Evolutionary conservation across 345 rosid species (phyloP), one percentile per base, ranked within the genome.

Genomic region (Reutealis trisperma): DNA sequence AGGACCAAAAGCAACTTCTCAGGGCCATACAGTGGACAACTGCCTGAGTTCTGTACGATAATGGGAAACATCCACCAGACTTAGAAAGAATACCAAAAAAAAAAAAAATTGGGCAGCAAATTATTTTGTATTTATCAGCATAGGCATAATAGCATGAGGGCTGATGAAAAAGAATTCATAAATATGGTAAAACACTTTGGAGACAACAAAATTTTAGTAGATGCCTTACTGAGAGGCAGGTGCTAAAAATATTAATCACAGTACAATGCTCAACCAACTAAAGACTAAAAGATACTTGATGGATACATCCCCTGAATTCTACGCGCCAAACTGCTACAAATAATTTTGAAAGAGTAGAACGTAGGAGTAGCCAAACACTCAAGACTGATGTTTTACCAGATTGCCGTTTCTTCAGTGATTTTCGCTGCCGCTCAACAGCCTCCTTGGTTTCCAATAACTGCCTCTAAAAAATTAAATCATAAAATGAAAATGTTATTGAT

Each of bases 381-480:
- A 73, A 32, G 22, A 63, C 9, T 16, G 13, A 64, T 64, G 45
- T 57, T 67, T 86, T 87, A 89, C 97, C 95, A 83, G 90, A 83
- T 86, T 89, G 97, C 71, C 96, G 91, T 81, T 96, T 96, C 92
- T 96, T 96, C 72, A 96, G 84, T 62, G 87, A 85, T 86, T 93
- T 96, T 71, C 99, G 87, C 81, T 90, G 98, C 72, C 98, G 91
- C 84, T 96, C 99, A 77, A 96, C 85, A 67, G 94, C 93, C 87
- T 96, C 99, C 88, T 90, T 96, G 22, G 90, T 91, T 88, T 96
- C 98, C 77, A 96, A 83, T 82, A 96, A 78, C 81, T 92, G 96
- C 79, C 82, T 91, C 99, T 96, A 75, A 58, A 79, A 75, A 65
- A 57, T 77, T 15, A 25, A 55, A 10, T 12, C 32, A 3, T 11